phyloP scores from a whole-genome alignment of 805 yeast genomes.

The Cyberlindnera xishuangbannaensis region DNA sequence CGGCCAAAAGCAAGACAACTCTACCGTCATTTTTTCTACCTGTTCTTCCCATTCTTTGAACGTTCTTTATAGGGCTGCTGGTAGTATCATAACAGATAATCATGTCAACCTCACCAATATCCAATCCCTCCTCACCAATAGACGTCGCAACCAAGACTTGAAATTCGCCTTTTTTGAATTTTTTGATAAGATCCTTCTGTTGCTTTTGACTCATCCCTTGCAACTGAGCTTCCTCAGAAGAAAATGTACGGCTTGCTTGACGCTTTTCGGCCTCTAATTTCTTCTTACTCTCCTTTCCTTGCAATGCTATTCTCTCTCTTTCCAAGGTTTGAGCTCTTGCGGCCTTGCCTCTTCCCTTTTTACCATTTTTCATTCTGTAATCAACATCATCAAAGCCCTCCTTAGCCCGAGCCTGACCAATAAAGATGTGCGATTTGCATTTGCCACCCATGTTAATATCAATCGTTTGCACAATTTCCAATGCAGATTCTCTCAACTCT shows the following conservation, averaged over 20 bases:
- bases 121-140: slow-evolving; percentile 97
- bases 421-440: slow-evolving; percentile 74
- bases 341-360: slow-evolving; percentile 38
- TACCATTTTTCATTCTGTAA: slow-evolving; percentile 37
- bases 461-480: slow-evolving; percentile 68
- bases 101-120: slow-evolving; percentile 95
- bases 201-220: slow-evolving; percentile 88
- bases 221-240: slow-evolving; percentile 70
- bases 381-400: slow-evolving; percentile 59
- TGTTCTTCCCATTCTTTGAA: slow-evolving; percentile 97
- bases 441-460: slow-evolving; percentile 35
- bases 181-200: slow-evolving; percentile 71
- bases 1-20: slow-evolving; percentile 67
- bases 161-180: slow-evolving; percentile 65
- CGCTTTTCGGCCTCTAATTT: slow-evolving; percentile 30
- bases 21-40: slow-evolving; percentile 92
- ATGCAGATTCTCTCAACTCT: slow-evolving; percentile 83
- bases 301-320: slow-evolving; percentile 25
- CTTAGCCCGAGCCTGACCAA: slow-evolving; percentile 83
- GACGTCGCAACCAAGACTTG: slow-evolving; percentile 92
- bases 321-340: slow-evolving; percentile 29
- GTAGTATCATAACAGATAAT: slow-evolving; percentile 93
- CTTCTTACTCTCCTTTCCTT: slow-evolving; percentile 28
- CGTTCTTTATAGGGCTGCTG: slow-evolving; percentile 84
- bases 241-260: slow-evolving; percentile 40